phyloP scores from a whole-genome alignment of 257 asterid species.

The Cinchona pubescens region DNA sequence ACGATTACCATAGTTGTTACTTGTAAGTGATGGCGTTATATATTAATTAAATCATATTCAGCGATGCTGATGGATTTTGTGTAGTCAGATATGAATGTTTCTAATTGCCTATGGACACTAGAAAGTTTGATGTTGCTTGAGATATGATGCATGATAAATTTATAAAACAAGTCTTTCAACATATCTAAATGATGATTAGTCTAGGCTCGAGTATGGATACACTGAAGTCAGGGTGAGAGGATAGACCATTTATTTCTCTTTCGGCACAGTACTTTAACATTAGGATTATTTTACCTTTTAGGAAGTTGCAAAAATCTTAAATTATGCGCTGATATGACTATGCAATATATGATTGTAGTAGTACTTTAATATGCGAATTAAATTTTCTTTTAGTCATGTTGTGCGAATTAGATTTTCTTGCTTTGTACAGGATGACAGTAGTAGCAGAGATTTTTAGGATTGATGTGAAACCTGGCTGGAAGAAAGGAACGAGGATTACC shows the following conservation, averaged over 20 bases:
- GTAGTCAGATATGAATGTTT: background rate
- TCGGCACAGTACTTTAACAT: background rate
- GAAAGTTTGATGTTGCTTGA: background rate
- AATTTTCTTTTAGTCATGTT: background rate
- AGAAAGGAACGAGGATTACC: slow-evolving; percentile 51
- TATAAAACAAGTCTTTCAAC: background rate
- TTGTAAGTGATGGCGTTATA: background rate
- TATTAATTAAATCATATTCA: too few relatives aligned
- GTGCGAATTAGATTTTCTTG: background rate
- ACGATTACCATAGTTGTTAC: too few relatives aligned
- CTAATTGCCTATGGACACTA: background rate
- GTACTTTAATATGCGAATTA: background rate
- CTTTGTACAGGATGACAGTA: slow-evolving; percentile 26
- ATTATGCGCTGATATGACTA: background rate
- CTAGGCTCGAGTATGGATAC: background rate
- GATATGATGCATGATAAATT: background rate
- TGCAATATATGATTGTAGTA: background rate
- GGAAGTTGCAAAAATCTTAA: background rate
- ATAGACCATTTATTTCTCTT: background rate
- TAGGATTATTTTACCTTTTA: background rate
- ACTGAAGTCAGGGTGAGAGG: background rate
- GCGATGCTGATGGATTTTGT: background rate
- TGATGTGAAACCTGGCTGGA: slow-evolving; percentile 43
- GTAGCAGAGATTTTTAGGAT: slow-evolving; percentile 36
- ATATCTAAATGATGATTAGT: too few relatives aligned